Base-by-base conservation (phyloP, 164 flowering plant species). In the Vitis labrusca region DNA sequence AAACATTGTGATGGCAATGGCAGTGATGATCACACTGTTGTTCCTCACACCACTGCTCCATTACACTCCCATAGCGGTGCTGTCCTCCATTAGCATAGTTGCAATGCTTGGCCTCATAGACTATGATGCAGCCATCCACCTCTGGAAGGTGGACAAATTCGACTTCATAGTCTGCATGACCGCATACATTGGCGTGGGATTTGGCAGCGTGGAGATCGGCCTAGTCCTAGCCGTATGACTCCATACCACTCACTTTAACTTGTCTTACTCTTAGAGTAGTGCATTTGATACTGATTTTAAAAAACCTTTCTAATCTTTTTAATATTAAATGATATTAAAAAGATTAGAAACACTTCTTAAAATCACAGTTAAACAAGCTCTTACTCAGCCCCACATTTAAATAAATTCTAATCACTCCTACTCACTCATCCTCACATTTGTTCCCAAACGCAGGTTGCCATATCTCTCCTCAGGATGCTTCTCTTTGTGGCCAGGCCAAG, bases 81-180 rank as follows among this genome's bases (percentile, higher is more conserved):
- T 89, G 14, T 83, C 92, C 2, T 71, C 94, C 9, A 89, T 89
- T 9, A 89, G 86, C 15, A 78, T 89, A 13, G 67, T 89, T 3
- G 90, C 92, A 2, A 89, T 89, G 92, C 88, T 89, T 13, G 92
- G 92, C 27, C 89, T 89, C 30, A 88, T 89, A 1, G 90, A 89
- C 70, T 89, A 88, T 30, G 79, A 89, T 17, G 91, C 88, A 0
- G 94, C 90, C 10, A 76, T 86, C 57, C 94, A 88, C 73, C 84
- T 89, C 2, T 89, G 84, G 85, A 58, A 81, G 4, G 79, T 88
- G 12, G 94, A 89, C 78, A 89, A 89, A 55, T 86, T 85, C 30
- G 94, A 89, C 59, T 89, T 86, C 73, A 2, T 83, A 0, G 89
- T 89, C 3, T 88, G 94, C 78, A 86, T 89, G 60, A 71, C 80